A percentile compares a stretch with the other conserved stretches of the same genome.
phyloP scores from a whole-genome alignment of 106 monocot genomes.

The Dendrobium chrysotoxum region DNA sequence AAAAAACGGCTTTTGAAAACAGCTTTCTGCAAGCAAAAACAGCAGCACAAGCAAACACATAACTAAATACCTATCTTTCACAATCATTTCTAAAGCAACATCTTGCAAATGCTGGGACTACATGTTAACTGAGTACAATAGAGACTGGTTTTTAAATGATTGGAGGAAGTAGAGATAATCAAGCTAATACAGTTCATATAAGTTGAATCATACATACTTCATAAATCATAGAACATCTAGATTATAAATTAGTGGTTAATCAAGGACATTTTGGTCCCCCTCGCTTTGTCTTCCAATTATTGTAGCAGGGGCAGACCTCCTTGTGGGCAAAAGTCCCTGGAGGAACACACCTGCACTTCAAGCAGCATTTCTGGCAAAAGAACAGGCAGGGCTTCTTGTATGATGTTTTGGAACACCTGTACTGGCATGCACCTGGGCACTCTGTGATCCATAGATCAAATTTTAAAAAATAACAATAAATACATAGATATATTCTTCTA shows the following conservation, averaged over 20 bases:
- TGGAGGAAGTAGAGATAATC: too few relatives aligned
- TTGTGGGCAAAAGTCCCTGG: slow-evolving; percentile 51
- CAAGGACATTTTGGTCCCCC: slow-evolving; percentile 76
- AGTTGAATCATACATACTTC: not conserved
- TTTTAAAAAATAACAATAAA: too few relatives aligned
- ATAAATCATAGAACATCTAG: not conserved
- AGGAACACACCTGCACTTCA: slow-evolving; percentile 62
- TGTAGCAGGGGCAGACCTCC: slow-evolving; percentile 36
- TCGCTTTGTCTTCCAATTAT: slow-evolving; percentile 37
- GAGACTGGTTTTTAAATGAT: too few relatives aligned
- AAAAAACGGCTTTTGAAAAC: too few relatives aligned
- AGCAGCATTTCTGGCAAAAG: slow-evolving; percentile 80
- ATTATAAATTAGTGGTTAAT: not conserved
- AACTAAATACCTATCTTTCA: too few relatives aligned
- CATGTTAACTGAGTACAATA: too few relatives aligned
- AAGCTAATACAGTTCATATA: not conserved
- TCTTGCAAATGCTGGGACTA: too few relatives aligned
- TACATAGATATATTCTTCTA: too few relatives aligned
- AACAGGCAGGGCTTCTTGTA: slow-evolving; percentile 70
- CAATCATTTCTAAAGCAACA: too few relatives aligned
- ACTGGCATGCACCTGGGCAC: slow-evolving; percentile 56
- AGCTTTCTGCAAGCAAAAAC: too few relatives aligned
- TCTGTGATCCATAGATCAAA: slow-evolving; percentile 19
- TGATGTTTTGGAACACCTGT: slow-evolving; percentile 53
- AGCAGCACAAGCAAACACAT: too few relatives aligned